Evolutionary conservation across 192 early-diverging fungal genomes (phyloP), one percentile per base, ranked within the genome.

Genomic region (Gaertneriomyces sp.): DNA sequence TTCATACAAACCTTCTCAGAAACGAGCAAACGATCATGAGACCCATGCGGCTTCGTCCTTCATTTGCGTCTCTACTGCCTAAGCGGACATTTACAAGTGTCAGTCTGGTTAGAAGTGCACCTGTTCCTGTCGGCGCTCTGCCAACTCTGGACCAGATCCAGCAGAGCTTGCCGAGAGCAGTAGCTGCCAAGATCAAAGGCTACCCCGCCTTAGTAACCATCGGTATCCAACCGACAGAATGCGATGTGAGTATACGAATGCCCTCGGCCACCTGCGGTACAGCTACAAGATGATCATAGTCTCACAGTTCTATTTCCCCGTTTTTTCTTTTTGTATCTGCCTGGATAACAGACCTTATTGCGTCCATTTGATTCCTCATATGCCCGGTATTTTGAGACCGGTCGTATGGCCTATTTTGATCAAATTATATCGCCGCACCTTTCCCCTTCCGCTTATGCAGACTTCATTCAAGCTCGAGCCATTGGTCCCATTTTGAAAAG

Each of bases 401-500:
- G 61, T 14, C 42, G 62, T 47, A 33, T 33, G 25, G 74, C 74
- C 10, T 74, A 76, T 57, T 80, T 80, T 66, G 75, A 80, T 38
- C 78, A 76, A 59, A 63, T 80, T 60, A 7, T 71, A 10, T 44
- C 49, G 45, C 66, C 66, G 25, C n/a, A 54, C 38, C 62, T 76
- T 8, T 47, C 61, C 17, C 16, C 45, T 40, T 17, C 38, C 7
- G 60, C 69, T 1, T 70, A 64, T 50, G 60, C 20, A n/a, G 20
- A n/a, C 5, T 75, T 75, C 63, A 76, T 79, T 62, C 45, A 45
- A 41, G 70, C 63, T 2, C 62, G 60, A 56, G 56, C 7, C 8
- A 46, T 66, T 0, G 64, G 82, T 1, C 70, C 76, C 10, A 84
- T 84, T 46, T 69, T 75, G 5, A 84, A 84, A 53, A 63, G 68